Conservation (phyloP, 441 rosid genomes). For the Pelargonium cotyledonis region DNA sequence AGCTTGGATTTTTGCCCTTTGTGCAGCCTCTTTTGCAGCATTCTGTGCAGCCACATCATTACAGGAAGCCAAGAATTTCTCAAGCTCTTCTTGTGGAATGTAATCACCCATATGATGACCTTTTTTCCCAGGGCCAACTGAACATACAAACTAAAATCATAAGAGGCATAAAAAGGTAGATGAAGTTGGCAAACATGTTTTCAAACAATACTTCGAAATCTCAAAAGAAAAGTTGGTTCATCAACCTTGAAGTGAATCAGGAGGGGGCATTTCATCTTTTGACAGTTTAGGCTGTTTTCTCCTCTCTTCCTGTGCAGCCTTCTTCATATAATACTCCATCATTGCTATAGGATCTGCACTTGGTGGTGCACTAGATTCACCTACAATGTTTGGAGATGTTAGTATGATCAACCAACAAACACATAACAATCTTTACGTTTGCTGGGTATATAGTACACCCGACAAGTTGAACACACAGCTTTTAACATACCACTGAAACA, state of each 20-base stretch:
- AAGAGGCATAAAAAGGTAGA: neutral
- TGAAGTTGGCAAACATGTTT: neutral
- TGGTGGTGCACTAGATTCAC: constrained; percentile 40
- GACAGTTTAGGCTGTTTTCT: constrained; percentile 85
- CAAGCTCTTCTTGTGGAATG: constrained; percentile 90
- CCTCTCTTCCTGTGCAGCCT: constrained; percentile 91
- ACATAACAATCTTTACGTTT: neutral
- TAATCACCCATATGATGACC: constrained; percentile 99
- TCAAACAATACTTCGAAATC: neutral
- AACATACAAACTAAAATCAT: neutral
- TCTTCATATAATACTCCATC: constrained; percentile 98
- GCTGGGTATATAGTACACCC: neutral
- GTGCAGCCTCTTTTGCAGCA: constrained; percentile 61
- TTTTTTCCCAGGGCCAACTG: constrained; percentile 39
- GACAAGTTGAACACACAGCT: neutral
- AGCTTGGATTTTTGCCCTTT: constrained; percentile 81
- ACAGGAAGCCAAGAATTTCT: constrained; percentile 77
- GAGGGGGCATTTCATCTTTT: constrained; percentile 98
- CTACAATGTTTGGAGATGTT: constrained; percentile 21
- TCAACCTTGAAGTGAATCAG: constrained; percentile 82
- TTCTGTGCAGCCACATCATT: constrained; percentile 65
- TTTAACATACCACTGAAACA: neutral
- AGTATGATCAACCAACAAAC: neutral
- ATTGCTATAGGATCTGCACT: constrained; percentile 84
- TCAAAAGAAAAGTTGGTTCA: neutral